phyloP scores from a whole-genome alignment of 2,329 filamentous ascomycete genomes.

The Zalaria obscura region DNA sequence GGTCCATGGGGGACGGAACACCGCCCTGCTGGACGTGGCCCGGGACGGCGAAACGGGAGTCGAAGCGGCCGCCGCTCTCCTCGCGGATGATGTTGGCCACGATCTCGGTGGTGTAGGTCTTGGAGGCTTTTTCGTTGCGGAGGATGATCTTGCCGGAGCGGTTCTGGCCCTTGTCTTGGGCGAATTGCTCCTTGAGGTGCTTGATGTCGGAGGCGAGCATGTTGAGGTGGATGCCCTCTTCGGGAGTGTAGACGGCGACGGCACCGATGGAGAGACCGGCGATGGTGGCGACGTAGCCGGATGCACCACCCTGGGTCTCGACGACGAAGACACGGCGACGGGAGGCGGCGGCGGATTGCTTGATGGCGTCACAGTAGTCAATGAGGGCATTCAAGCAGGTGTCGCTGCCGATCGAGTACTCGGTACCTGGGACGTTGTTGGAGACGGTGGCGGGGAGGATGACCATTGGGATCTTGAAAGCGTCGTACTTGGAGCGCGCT shows the following conservation, averaged over 20 bases:
- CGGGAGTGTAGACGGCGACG: constrained; percentile 86
- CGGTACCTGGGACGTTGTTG: constrained; percentile 95
- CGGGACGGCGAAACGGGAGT: constrained; percentile 79
- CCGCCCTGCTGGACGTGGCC: constrained; percentile 93
- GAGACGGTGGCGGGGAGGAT: constrained; percentile 93
- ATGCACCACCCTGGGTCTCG: constrained; percentile 90
- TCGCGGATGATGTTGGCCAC: constrained; percentile 93
- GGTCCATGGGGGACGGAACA: constrained; percentile 89
- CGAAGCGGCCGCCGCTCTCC: constrained; percentile 82
- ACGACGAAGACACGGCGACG: constrained; percentile 92
- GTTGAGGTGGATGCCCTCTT: constrained; percentile 86
- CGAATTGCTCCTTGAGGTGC: constrained; percentile 75
- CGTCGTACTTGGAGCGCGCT: constrained; percentile 62
- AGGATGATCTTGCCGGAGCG: constrained; percentile 87
- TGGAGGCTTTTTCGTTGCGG: constrained; percentile 89
- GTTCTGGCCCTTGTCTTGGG: constrained; percentile 71
- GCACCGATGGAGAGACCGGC: constrained; percentile 87
- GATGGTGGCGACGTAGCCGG: constrained; percentile 83
- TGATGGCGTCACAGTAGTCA: constrained; percentile 91
- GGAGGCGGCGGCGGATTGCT: constrained; percentile 89
- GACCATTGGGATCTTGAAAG: constrained; percentile 83
- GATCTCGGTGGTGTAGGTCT: constrained; percentile 80
- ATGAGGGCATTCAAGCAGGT: constrained; percentile 94
- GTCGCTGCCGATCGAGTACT: constrained; percentile 92
- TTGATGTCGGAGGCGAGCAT: constrained; percentile 87